A percentile compares a stretch with the other conserved stretches of the same genome.
phyloP scores from a whole-genome alignment of 768 basidiomycete genomes.

The Leccinellum albellum region DNA sequence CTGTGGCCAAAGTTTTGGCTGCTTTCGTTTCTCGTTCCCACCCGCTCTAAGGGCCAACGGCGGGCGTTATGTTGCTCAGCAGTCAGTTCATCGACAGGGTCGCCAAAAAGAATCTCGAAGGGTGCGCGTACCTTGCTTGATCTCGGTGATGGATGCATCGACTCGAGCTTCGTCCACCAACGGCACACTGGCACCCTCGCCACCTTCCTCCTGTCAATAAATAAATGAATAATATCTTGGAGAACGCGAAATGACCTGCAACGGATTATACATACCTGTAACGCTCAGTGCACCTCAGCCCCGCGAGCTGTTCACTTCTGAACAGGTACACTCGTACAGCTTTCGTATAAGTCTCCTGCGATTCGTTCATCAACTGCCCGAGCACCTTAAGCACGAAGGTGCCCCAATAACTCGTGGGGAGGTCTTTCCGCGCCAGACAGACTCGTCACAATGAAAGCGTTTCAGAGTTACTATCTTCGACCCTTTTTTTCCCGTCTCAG shows the following conservation, averaged over 20 bases:
- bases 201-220: constrained; percentile 68
- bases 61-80: too few relatives aligned
- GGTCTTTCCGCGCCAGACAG: constrained; percentile 47
- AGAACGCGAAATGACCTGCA: not conserved
- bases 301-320: constrained; percentile 70
- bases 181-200: constrained; percentile 87
- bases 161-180: constrained; percentile 66
- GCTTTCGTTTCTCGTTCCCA: too few relatives aligned
- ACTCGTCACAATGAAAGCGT: too few relatives aligned
- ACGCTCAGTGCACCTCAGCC: constrained; percentile 53
- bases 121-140: constrained; percentile 67
- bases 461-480: too few relatives aligned
- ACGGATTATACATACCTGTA: not conserved
- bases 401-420: constrained; percentile 11
- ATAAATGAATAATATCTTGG: not conserved
- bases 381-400: constrained; percentile 43
- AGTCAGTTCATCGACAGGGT: too few relatives aligned
- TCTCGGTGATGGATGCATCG: constrained; percentile 55
- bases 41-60: too few relatives aligned
- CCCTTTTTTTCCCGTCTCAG: constrained; percentile 21
- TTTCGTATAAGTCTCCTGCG: constrained; percentile 64
- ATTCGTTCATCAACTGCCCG: constrained; percentile 75
- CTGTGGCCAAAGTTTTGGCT: too few relatives aligned
- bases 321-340: constrained; percentile 78
- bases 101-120: too few relatives aligned